A percentile compares a stretch with the other conserved stretches of the same genome.
These are phyloP conservation scores for Thozetella sp. DNA, from an alignment of 495 filamentous ascomycete genomes.

Conservation along the genomic window DNA sequence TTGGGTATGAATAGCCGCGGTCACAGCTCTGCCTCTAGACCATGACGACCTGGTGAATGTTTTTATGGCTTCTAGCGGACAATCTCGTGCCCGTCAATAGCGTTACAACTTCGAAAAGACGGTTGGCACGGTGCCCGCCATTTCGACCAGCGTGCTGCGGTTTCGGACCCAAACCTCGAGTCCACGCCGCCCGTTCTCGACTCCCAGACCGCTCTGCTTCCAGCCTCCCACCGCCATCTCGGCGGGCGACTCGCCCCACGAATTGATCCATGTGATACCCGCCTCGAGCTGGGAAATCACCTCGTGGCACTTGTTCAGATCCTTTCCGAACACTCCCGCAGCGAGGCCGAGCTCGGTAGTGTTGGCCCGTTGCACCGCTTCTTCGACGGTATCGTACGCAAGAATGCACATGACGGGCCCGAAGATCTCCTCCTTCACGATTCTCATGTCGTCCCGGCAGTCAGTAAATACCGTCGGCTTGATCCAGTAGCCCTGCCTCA, in stretches of 20 bases:
- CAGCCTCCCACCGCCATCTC: constrained; percentile 55
- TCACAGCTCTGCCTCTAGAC: neutral
- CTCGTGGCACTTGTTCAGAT: constrained; percentile 70
- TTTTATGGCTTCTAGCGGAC: neutral
- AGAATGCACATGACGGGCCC: constrained; percentile 79
- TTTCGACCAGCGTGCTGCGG: constrained; percentile 82
- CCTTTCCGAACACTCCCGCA: constrained; percentile 76
- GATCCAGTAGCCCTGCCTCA: constrained; percentile 66
- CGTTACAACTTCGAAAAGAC: constrained; percentile 62
- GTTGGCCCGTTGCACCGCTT: constrained; percentile 72
- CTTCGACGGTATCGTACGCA: constrained; percentile 65
- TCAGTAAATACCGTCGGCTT: constrained; percentile 75
- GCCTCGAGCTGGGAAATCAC: constrained; percentile 71
- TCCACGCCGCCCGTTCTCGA: constrained; percentile 66
- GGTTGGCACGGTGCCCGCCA: constrained; percentile 65
- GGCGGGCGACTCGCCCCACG: constrained; percentile 50
- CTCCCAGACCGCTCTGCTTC: constrained; percentile 49
- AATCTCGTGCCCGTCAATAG: neutral
- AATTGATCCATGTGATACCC: constrained; percentile 58
- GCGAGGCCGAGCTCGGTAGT: constrained; percentile 73
- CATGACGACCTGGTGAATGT: neutral
- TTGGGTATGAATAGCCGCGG: no score
- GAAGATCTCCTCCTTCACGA: constrained; percentile 79
- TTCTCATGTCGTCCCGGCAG: constrained; percentile 70
- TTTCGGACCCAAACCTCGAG: constrained; percentile 79